Evolutionary conservation across 1,284 basidiomycete species (phyloP), one percentile per base, ranked within the genome.

Genomic region (Omphalotus olearius): DNA sequence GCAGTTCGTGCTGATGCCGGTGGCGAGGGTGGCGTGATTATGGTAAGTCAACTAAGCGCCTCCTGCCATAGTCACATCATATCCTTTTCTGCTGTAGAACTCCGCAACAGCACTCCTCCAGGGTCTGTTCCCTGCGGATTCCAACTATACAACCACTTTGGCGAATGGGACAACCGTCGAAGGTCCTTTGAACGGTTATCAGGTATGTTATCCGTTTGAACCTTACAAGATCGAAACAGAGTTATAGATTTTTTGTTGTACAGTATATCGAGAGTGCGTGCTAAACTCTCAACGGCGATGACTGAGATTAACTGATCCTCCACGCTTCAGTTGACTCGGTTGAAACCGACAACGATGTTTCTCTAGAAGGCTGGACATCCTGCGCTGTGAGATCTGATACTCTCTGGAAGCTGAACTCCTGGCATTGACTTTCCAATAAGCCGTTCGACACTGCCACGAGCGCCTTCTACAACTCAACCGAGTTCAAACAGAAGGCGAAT

Each of bases 161-260:
- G 87, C 89, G 3, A 89, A 94, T 61, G 84, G 85, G 41, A 78
- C 83, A 1, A 79, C 69, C n/a, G 69, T 93, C 41, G 64, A 74
- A 1, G 86, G 82, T 20, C 87, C 88, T 18, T 69, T 90, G 7
- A 70, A 71, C 17, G 91, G 91, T 3, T 93, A 93, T 67, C 87
- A 70, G 72, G 82, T 80, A 52, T 25, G 71, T 59, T 14, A 25
- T 38, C 14, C 18, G 36, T 10, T 28, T 35, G 14, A n/a, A 37
- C 23, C 2, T 28, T 35, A 14, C 28, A 51, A 14, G 51, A 43
- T 48, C 40, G 25, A 20, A 16, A 6, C 9, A 20, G 5, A 33
- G 16, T 14, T 16, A 44, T 50, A 30, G n/a, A 23, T 45, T 42
- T 13, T 20, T 30, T 20, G 17, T 33, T 25, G 38, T 26, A 4